These are phyloP conservation scores for Kokia cookei DNA, from an alignment of 441 rosid species.

Conservation along the genomic window DNA sequence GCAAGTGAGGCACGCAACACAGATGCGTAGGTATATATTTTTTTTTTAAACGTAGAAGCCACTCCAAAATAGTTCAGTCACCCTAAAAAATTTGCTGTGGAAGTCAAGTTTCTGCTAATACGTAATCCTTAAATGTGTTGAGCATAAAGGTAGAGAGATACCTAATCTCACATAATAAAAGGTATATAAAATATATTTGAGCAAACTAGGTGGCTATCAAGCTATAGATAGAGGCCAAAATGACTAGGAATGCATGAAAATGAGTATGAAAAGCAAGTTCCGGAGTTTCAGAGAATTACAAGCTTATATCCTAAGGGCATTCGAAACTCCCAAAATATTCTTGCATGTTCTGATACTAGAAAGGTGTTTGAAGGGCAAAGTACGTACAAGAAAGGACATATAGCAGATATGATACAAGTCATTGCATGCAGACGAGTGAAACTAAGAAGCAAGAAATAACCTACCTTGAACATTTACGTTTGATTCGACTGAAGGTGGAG, in stretches of 20 bases:
- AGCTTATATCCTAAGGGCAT: neutral
- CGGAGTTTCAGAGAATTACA: neutral
- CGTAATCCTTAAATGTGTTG: too few relatives aligned
- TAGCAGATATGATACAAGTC: neutral
- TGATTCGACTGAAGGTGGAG: neutral
- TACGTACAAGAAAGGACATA: neutral
- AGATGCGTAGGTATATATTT: neutral
- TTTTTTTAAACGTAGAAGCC: constrained; percentile 37
- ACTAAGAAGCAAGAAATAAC: neutral
- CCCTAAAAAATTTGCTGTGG: neutral
- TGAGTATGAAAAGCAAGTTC: neutral
- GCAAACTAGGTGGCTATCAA: neutral
- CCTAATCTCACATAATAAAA: neutral
- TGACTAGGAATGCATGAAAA: neutral
- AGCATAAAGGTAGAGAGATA: neutral
- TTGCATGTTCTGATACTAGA: neutral
- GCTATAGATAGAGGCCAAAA: neutral
- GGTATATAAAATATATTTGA: neutral
- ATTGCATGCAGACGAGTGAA: neutral
- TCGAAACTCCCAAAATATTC: neutral
- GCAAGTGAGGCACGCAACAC: neutral
- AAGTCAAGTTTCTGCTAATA: neutral
- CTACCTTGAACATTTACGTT: neutral
- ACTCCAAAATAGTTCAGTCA: constrained; percentile 25
- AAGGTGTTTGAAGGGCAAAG: neutral